Evolutionary conservation across 2,329 filamentous ascomycete genomes (phyloP), one percentile per base, ranked within the genome.

Genomic region (Aspergillus sp.): DNA sequence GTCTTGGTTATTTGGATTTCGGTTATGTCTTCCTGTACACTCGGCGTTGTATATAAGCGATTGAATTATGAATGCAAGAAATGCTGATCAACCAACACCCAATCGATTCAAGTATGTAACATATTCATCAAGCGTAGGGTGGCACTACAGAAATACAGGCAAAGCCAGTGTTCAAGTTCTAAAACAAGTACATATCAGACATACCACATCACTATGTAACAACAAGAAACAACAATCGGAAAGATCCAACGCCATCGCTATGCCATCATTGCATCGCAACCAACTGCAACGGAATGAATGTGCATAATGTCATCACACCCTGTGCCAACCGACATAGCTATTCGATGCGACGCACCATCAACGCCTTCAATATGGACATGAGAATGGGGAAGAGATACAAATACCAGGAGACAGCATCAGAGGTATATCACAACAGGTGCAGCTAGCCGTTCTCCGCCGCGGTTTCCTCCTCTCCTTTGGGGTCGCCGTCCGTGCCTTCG

Each of bases 401-500:
- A 21, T 7, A 52, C 36, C 36, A n/a, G 23, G 46, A 36, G 36
- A 36, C 10, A 45, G 16, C 5, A 23, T 7, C 17, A 49, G 20
- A 38, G 13, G n/a, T n/a, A 31, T 41, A 17, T 19, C 14, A 48
- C 14, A 5, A 47, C 11, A 51, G 10, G n/a, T n/a, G n/a, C 19
- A 11, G 25, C 41, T 61, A 71, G 43, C 60, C 65, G 58, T 72
- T 69, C 53, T 71, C 62, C 38, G 64, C 64, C 38, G 61, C 59
- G 53, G 64, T 54, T 21, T 72, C 66, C 53, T 71, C 67, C 54
- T 75, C 68, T 50, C 59, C 67, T 48, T 67, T 58, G 19, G 62
- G 55, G 32, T 71, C 73, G 45, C 72, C 68, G 10, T 62, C 66
- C 4, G 60, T 66, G 19, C 71, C 72, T 50, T 84, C 82, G 58